phyloP scores from a whole-genome alignment of 148 eudicot genomes.

The Polygonum maritimum region DNA sequence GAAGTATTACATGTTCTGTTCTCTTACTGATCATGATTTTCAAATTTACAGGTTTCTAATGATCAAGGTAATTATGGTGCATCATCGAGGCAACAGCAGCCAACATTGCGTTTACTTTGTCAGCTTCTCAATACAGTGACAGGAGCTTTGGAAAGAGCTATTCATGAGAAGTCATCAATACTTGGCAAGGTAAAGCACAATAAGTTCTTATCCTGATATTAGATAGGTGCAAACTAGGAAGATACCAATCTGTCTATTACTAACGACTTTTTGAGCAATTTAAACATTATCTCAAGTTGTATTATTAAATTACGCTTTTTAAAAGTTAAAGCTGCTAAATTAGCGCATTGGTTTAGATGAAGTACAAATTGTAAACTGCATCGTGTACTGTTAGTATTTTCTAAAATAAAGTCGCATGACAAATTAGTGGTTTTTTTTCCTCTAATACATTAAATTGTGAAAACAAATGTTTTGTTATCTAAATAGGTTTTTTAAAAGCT shows the following conservation, averaged over 20 bases:
- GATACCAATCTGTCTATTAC: background rate
- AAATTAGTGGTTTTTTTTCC: background rate
- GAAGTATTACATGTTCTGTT: background rate
- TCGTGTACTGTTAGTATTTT: background rate
- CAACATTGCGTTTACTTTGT: slow-evolving; percentile 53
- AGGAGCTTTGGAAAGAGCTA: slow-evolving; percentile 72
- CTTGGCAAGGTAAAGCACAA: slow-evolving; percentile 58
- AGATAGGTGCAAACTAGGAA: background rate
- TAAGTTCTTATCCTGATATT: background rate
- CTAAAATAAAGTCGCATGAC: background rate
- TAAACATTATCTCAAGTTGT: background rate
- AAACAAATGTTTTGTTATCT: background rate
- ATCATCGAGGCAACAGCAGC: slow-evolving; percentile 57
- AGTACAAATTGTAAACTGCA: background rate
- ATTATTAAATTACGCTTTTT: background rate
- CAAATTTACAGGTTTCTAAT: slow-evolving; percentile 45
- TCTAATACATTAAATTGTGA: background rate
- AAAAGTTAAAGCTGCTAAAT: background rate
- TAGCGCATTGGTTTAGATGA: background rate
- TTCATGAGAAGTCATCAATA: slow-evolving; percentile 68
- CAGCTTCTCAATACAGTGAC: slow-evolving; percentile 50
- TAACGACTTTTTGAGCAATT: background rate
- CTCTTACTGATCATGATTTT: background rate
- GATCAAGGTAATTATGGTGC: slow-evolving; percentile 32
- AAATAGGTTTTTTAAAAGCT: background rate